phyloP scores from a whole-genome alignment of 2,329 filamentous ascomycete species.

The Aspergillus glaucus region DNA sequence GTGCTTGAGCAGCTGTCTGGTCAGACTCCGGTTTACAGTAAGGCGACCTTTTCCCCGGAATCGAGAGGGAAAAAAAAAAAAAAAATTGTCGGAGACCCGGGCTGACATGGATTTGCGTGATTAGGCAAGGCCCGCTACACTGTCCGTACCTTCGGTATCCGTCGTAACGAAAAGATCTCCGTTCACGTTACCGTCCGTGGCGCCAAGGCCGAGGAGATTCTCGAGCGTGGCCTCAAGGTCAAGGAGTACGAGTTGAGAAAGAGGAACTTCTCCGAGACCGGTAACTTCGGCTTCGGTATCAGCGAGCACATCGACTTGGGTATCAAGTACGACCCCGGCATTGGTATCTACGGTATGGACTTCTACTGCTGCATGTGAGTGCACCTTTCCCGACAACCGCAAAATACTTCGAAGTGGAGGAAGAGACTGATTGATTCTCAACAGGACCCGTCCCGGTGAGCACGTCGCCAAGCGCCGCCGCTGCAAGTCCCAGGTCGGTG shows the following conservation, averaged over 20 bases:
- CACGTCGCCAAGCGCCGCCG: conserved; percentile 93
- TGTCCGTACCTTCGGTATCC: conserved; percentile 99
- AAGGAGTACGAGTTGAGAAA: conserved; percentile 99
- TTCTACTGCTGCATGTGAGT: conserved; percentile 99
- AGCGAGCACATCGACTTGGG: conserved; percentile 99
- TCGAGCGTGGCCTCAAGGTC: conserved; percentile 99
- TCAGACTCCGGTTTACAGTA: conserved; percentile 99
- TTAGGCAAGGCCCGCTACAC: conserved; percentile 99
- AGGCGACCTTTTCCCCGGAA: conserved; percentile 32
- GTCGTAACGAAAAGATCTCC: conserved; percentile 99
- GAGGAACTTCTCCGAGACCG: conserved; percentile 99
- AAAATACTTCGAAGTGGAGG: neutral
- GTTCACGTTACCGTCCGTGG: conserved; percentile 99
- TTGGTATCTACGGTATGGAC: conserved; percentile 99
- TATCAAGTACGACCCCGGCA: conserved; percentile 99
- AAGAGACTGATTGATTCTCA: conserved; percentile 1
- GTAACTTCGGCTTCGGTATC: conserved; percentile 99
- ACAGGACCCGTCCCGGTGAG: conserved; percentile 89
- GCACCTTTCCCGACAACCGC: neutral
- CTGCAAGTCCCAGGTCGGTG: conserved; percentile 76
- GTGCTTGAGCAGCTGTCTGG: conserved; percentile 98
- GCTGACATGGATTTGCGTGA: conserved; percentile 6
- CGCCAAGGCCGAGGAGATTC: conserved; percentile 98
- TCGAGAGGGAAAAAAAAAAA: conserved; percentile 1
- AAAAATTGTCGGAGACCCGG: neutral